Base-by-base conservation (phyloP, 352 stramenopile species). In the Pythium chondricola region DNA sequence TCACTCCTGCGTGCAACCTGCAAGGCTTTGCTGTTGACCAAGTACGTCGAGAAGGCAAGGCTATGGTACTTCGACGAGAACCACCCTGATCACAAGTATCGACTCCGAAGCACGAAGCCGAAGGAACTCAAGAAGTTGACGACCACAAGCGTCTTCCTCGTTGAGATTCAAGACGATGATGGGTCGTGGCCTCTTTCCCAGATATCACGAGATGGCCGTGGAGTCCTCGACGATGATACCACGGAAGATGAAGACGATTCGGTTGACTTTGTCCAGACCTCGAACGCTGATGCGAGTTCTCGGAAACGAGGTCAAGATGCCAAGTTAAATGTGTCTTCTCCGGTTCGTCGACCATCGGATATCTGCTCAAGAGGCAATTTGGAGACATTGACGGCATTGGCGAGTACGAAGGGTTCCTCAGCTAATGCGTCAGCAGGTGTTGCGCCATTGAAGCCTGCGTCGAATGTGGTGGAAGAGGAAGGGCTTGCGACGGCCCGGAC, bases 51-150 rank as follows among this genome's bases (percentile, higher is more conserved):
- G 13, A 88, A 90, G 47, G 65, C 83, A 13, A 74, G 83, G 14
- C 54, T 94, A 31, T 94, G 83, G 83, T 87, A 82, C 36, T 93
- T 93, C 44, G 73, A 88, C 38, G 77, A 90, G 14, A 76, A 71
- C 22, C 62, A 67, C 7, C 79, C 78, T 7, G 63, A 84, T 14
- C 65, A 74, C 56, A 91, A 92, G 46, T 81, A 85, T 42, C 74
- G 73, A 22, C 45, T 88, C 4, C 61, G 66, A 3, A 65, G 58
- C 10, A 67, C 74, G 18, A 69, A 69, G 30, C 66, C 71, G 0
- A 66, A 66, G 5, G 67, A 79, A 13, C 55, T 91, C 3, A 65
- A 67, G 27, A 75, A 78, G 20, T 38, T 94, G 29, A 87, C 60
- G 7, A 78, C 92, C 48, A 69, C 79, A 7, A 87, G 75, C 39